Conservation (phyloP, 768 basidiomycete genomes). For the Trametopsis cervina region DNA sequence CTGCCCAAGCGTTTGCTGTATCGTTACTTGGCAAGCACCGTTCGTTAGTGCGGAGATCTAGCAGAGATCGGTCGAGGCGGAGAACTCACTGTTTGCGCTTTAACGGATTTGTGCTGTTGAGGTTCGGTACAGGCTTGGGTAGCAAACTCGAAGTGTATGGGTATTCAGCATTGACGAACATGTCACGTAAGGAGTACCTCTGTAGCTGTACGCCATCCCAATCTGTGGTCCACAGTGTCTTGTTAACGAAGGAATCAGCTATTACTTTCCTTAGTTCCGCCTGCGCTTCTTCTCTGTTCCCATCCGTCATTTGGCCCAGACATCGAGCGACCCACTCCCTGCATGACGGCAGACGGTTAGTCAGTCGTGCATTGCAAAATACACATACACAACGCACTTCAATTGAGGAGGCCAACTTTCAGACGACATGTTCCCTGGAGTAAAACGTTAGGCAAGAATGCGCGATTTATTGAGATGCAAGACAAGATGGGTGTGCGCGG, state of each 20-base stretch:
- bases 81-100: slow-evolving; percentile 65
- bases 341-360: slow-evolving; percentile 7
- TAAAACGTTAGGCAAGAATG: not conserved
- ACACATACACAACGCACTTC: slow-evolving; percentile 54
- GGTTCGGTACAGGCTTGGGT: slow-evolving; percentile 47
- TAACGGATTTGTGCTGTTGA: slow-evolving; percentile 34
- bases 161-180: slow-evolving; percentile 1
- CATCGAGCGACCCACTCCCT: slow-evolving; percentile 97
- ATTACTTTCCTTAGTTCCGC: slow-evolving; percentile 96
- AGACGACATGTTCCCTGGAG: slow-evolving; percentile 19
- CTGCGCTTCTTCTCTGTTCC: slow-evolving; percentile 83
- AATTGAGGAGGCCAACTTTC: slow-evolving; percentile 78
- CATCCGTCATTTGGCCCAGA: slow-evolving; percentile 84
- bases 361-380: slow-evolving; percentile 12
- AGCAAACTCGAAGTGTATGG: slow-evolving; percentile 36
- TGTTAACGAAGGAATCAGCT: slow-evolving; percentile 80
- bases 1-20: slow-evolving; percentile 1
- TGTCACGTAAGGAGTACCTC: slow-evolving; percentile 45
- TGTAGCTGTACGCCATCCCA: slow-evolving; percentile 86
- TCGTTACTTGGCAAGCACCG: slow-evolving; percentile 29
- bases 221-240: slow-evolving; percentile 88
- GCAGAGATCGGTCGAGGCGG: not conserved
- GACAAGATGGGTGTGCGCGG: slow-evolving; percentile 62
- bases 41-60: not conserved
- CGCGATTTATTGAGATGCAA: not conserved